These are phyloP conservation scores for Emericellopsis cladophorae DNA, from an alignment of 2,329 filamentous ascomycete genomes.

Conservation along the genomic window DNA sequence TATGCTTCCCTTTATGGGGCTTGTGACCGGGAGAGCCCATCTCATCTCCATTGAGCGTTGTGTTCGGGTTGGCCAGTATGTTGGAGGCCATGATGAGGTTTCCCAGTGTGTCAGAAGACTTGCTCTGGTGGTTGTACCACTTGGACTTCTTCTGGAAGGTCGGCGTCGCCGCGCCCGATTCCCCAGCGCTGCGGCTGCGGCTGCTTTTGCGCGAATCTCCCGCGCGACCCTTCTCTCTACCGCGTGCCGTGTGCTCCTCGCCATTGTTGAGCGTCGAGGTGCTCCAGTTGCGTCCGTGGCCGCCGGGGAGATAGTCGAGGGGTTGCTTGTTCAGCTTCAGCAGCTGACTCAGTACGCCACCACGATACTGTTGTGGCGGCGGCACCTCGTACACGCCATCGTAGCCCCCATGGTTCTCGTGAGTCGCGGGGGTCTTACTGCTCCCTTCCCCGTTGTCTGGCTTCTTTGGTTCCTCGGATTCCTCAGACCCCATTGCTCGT, in stretches of 20 bases:
- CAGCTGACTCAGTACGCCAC: conserved; percentile 31
- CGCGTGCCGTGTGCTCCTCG: background rate
- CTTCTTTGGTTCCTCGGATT: background rate
- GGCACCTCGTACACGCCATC: conserved; percentile 28
- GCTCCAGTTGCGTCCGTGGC: conserved; percentile 1
- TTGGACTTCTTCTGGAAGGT: conserved; percentile 26
- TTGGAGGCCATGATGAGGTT: conserved; percentile 34
- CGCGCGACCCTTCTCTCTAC: background rate
- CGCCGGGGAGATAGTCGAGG: conserved; percentile 1
- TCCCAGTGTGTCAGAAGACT: conserved; percentile 30
- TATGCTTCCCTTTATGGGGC: conserved; percentile 7
- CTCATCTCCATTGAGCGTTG: conserved; percentile 8
- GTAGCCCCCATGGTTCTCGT: conserved; percentile 24
- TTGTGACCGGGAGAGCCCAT: background rate
- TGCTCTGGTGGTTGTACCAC: conserved; percentile 32
- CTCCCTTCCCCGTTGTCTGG: conserved; percentile 2
- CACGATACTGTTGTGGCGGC: conserved; percentile 26
- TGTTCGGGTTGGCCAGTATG: conserved; percentile 22
- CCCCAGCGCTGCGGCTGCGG: conserved; percentile 4
- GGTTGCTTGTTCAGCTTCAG: conserved; percentile 29
- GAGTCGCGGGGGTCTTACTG: conserved; percentile 9
- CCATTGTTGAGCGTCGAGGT: background rate
- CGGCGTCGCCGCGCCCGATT: conserved; percentile 26
- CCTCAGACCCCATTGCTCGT: background rate
- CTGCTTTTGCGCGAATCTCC: background rate